These are phyloP conservation scores for Blastobotrys terrestris DNA, from an alignment of 805 yeast genomes.

Conservation along the genomic window DNA sequence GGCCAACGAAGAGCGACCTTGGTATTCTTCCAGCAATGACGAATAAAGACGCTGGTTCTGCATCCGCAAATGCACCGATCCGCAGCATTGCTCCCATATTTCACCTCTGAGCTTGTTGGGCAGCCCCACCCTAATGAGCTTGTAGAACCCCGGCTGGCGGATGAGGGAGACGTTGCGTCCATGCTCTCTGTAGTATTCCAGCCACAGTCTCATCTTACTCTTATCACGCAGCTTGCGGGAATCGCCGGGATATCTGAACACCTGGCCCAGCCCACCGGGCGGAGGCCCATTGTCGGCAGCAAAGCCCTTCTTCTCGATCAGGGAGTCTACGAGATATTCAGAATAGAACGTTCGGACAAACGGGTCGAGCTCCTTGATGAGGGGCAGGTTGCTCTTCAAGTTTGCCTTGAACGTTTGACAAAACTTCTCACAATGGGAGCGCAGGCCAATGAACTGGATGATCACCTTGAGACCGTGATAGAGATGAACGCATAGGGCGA, in stretches of 20 bases:
- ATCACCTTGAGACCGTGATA: constrained; percentile 57
- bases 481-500: constrained; percentile 68
- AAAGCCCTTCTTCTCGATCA: constrained; percentile 10
- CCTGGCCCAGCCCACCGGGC: constrained; percentile 86
- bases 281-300: constrained; percentile 30
- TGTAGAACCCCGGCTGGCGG: constrained; percentile 70
- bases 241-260: constrained; percentile 86
- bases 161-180: constrained; percentile 80
- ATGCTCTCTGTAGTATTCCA: constrained; percentile 74
- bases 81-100: constrained; percentile 88
- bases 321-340: constrained; percentile 58
- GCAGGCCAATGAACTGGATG: constrained; percentile 70
- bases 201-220: constrained; percentile 87
- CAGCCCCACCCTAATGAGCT: constrained; percentile 80
- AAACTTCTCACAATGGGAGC: constrained; percentile 74
- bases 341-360: constrained; percentile 75
- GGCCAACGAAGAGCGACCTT: constrained; percentile 66
- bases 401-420: constrained; percentile 59
- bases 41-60: constrained; percentile 56
- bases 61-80: constrained; percentile 71
- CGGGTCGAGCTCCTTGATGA: constrained; percentile 54
- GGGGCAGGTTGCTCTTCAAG: constrained; percentile 55
- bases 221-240: constrained; percentile 70
- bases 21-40: constrained; percentile 51
- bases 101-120: constrained; percentile 96